These are phyloP conservation scores for Hamamelis virginiana DNA, from an alignment of 164 flowering plant genomes.

Conservation along the genomic window DNA sequence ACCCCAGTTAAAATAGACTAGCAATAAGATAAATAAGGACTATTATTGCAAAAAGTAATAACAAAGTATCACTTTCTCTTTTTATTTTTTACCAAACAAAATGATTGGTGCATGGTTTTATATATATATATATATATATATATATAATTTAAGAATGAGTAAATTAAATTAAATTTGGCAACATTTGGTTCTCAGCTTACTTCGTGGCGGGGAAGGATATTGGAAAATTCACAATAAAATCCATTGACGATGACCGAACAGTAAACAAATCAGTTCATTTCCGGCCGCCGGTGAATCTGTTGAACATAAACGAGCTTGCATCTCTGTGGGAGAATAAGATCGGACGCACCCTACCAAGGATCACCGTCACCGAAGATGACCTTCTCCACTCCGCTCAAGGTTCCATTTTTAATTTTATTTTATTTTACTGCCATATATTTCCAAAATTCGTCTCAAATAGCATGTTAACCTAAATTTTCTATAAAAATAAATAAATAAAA, in stretches of 20 bases:
- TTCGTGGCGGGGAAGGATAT: conserved; percentile 29
- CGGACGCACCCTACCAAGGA: conserved; percentile 19
- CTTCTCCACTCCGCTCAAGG: conserved; percentile 29
- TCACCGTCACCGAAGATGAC: conserved; percentile 22
- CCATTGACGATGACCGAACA: conserved; percentile 14
- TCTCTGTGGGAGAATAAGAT: conserved; percentile 31
- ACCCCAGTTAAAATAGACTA: no score
- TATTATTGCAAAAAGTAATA: no score
- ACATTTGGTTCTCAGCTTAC: conserved; percentile 10
- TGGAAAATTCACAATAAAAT: conserved; percentile 26
- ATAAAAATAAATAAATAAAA: no score
- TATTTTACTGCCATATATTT: background rate
- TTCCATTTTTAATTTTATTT: background rate
- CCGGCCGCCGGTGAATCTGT: conserved; percentile 17
- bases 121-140: no score
- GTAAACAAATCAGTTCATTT: conserved; percentile 24
- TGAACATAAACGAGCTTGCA: conserved; percentile 27
- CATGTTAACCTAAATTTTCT: no score
- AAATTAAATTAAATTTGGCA: no score
- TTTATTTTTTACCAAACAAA: no score
- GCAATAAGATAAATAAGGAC: no score
- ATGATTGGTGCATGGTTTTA: no score
- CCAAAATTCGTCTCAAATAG: no score
- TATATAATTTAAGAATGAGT: no score
- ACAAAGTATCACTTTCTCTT: no score